These are phyloP conservation scores for Pyronema omphalodes DNA, from an alignment of 495 filamentous ascomycete genomes.

Conservation along the genomic window DNA sequence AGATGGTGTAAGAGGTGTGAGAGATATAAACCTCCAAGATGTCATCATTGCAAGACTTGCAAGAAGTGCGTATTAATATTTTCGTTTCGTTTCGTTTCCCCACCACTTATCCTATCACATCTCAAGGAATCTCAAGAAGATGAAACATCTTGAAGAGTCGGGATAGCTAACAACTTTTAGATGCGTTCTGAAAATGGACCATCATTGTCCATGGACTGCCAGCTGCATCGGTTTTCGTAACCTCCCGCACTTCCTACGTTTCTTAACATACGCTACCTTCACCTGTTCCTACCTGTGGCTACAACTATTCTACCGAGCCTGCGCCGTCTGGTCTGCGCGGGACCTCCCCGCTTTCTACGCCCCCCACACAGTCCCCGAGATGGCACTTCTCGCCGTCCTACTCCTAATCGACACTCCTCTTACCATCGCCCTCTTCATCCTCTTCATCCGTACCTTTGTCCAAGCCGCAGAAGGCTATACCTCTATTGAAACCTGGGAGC, in stretches of 20 bases:
- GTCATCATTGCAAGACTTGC: slow-evolving; percentile 86
- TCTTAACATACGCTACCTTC: slow-evolving; percentile 57
- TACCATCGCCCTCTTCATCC: slow-evolving; percentile 9
- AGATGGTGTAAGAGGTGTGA: slow-evolving; percentile 79
- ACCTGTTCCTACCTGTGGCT: slow-evolving; percentile 8
- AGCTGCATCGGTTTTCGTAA: slow-evolving; percentile 88
- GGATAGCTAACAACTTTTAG: slow-evolving; percentile 26
- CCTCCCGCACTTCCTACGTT: slow-evolving; percentile 78
- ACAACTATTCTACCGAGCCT: background rate
- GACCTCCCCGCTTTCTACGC: slow-evolving; percentile 4
- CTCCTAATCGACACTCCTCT: slow-evolving; percentile 5
- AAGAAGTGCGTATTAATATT: slow-evolving; percentile 28
- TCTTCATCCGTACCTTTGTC: slow-evolving; percentile 34
- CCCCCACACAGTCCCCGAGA: slow-evolving; percentile 10
- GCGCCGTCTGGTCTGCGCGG: background rate
- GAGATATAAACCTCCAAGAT: slow-evolving; percentile 61
- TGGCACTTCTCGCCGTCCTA: slow-evolving; percentile 10
- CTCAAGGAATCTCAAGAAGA: background rate
- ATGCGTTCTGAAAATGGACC: slow-evolving; percentile 95
- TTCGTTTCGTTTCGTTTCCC: slow-evolving; percentile 27
- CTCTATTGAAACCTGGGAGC: slow-evolving; percentile 86
- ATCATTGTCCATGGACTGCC: slow-evolving; percentile 90
- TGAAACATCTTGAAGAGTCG: no score
- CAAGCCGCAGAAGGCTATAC: slow-evolving; percentile 45
- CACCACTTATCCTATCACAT: background rate